Evolutionary conservation across 148 eudicot species (phyloP), one percentile per base, ranked within the genome.

Genomic region (Agrostemma githago): DNA sequence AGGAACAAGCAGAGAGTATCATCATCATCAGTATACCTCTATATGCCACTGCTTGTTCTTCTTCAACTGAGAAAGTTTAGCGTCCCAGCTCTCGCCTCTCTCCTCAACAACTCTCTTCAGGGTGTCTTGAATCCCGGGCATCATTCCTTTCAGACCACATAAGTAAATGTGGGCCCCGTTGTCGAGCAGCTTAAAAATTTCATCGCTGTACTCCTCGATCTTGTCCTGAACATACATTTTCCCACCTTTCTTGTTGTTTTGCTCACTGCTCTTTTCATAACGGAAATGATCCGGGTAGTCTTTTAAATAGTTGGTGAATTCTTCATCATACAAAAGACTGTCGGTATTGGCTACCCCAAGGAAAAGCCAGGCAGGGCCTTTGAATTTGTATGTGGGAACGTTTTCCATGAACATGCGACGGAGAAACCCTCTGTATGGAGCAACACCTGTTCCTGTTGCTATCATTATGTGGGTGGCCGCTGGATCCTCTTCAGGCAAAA

Each of bases 1-100:
- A 3, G 57, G 59, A 40, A 48, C 54, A 61, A 53, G 53, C 11
- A 56, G 3, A n/a, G n/a, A n/a, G n/a, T n/a, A n/a, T n/a, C n/a
- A n/a, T n/a, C n/a, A n/a, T n/a, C 10, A 77, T 92, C 83, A 93
- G 60, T 90, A 93, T 5, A 93, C 98, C 85, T 93, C 98, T 9
- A 93, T 94, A 75, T 93, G 98, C 98, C 98, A 93, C 73, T 93
- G 98, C 77, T 90, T 90, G 84, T 90, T 93, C 90, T 90, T 90
- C 84, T 93, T 93, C 38, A 93, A 79, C 76, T 84, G 92, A 4
- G 98, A 79, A 16, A 93, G 91, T 78, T 86, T 93, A 74, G 77
- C 84, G 6, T 93, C 98, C 98, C 98, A 93, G 75, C 79, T 90
- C 80, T 93, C 98, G 2, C 98, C 98, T 69, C 98, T 85, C 83